Evolutionary conservation across 1,284 basidiomycete species (phyloP).

Genomic region (Dichomitus squalens): DNA sequence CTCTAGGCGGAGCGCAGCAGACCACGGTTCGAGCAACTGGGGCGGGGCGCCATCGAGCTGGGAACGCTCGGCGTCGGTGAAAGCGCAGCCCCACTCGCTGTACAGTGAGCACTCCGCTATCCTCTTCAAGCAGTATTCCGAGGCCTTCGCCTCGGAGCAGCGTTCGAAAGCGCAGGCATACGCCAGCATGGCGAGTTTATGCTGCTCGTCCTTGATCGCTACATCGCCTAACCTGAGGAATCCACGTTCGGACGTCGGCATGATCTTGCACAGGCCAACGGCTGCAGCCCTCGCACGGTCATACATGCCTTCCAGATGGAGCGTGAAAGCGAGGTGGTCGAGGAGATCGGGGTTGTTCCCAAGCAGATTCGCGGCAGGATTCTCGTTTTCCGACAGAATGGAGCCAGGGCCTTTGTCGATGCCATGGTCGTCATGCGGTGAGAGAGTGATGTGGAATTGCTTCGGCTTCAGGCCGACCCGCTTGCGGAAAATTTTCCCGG

Average conservation of each 20-base stretch:
- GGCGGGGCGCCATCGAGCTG: slow-evolving; percentile 37
- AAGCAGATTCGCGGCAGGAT: slow-evolving; percentile 19
- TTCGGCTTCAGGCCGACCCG: slow-evolving; percentile 49
- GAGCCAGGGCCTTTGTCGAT: slow-evolving; percentile 50
- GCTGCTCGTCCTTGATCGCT: slow-evolving; percentile 34
- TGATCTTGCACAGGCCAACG: slow-evolving; percentile 33
- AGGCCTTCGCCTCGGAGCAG: slow-evolving; percentile 38
- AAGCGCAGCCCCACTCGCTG: slow-evolving; percentile 55
- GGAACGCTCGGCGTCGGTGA: slow-evolving; percentile 42
- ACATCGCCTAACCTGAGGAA: slow-evolving; percentile 54
- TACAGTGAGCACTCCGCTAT: slow-evolving; percentile 44
- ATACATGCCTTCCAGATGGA: slow-evolving; percentile 42
- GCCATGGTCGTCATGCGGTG: slow-evolving; percentile 43
- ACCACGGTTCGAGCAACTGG: slow-evolving; percentile 46
- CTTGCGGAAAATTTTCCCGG: slow-evolving; percentile 51
- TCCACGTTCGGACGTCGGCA: slow-evolving; percentile 45
- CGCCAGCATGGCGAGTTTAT: slow-evolving; percentile 58
- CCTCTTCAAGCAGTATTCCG: slow-evolving; percentile 47
- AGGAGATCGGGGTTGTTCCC: slow-evolving; percentile 39
- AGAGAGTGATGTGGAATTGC: slow-evolving; percentile 58
- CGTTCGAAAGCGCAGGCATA: slow-evolving; percentile 50
- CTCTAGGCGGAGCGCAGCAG: slow-evolving; percentile 35
- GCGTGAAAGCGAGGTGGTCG: slow-evolving; percentile 52
- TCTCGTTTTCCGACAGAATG: slow-evolving; percentile 38
- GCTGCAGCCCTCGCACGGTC: slow-evolving; percentile 38